Evolutionary conservation across 768 basidiomycete species (phyloP), one percentile per base, ranked within the genome.

Genomic region (Lactarius tabidus): DNA sequence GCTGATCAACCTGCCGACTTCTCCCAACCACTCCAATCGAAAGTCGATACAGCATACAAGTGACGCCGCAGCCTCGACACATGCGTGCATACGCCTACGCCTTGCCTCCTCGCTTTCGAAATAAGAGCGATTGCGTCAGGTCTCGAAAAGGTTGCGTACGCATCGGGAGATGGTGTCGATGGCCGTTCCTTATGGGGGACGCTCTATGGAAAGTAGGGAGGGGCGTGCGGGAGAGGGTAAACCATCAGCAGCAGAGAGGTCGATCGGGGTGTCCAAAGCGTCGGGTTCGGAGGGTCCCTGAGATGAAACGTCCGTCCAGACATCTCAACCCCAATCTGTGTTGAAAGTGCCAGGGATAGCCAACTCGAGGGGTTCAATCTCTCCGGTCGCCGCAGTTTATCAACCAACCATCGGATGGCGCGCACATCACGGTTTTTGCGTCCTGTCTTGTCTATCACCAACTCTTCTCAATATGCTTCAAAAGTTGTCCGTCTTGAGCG

Each of bases 301-400:
- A 23, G 3, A 45, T 9, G 55, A 35, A 23, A 60, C 64, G 6
- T 20, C 29, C n/a, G 18, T 43, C 64, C 60, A 65, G 6, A 57
- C 64, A 1, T 55, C 3, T 38, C 52, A 9, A 4, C 64, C 60
- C 59, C n/a, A n/a, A n/a, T n/a, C n/a, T n/a, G n/a, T n/a, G n/a
- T n/a, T n/a, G n/a, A n/a, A n/a, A n/a, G n/a, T 54, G 35, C 62
- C 62, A 2, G 65, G 57, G 2, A 67, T 67, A 6, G 39, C 57
- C 36, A 57, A 28, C 1, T 45, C 51, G 33, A 67, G 58, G 0
- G 51, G n/a, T n/a, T 66, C 61, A n/a, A 58, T 36, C 23, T 59
- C 57, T 14, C 2, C 41, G 15, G 26, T 33, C 45, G 31, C 61
- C 2, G 51, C 54, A 2, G 53, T 28, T 59, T 63, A 5, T 43